Evolutionary conservation across 176 grass and related monocot genomes (phyloP), one percentile per base, ranked within the genome.

Genomic region (Phragmites australis): DNA sequence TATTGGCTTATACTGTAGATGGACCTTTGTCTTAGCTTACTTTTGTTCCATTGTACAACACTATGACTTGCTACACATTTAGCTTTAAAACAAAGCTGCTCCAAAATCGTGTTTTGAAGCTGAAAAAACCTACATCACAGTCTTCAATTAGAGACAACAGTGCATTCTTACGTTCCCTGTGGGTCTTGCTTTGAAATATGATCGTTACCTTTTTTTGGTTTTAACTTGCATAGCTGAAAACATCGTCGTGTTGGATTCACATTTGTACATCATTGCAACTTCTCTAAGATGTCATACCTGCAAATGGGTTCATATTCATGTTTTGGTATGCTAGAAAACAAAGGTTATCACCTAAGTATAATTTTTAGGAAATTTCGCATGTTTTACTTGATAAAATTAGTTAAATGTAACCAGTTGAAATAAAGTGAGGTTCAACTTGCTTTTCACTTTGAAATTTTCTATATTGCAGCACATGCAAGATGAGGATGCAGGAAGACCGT

Each of bases 401-500:
- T 30, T 62, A 50, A 61, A n/a, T 21, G 23, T 22, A 16, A 41
- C 8, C 18, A 12, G 22, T 27, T 64, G n/a, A 74, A 81, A 70
- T 46, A 16, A 71, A 46, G 8, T 22, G 53, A 7, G 34, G 18
- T 12, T 82, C 30, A 62, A 73, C 14, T 50, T 41, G 43, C 14
- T 63, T 55, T 68, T 82, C 61, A 62, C 23, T 23, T 76, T 68
- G 7, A 12, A 31, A 31, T 37, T 75, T 75, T 46, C 0, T 65
- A 19, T 30, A 30, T 65, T 53, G n/a, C 37, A 66, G 81, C 81
- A 83, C 18, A 74, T 83, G 81, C 81, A 83, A 83, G 81, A 83
- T 43, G 81, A 75, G 58, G 81, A 83, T 75, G 81, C 81, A 6
- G 81, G 59, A 45, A 75, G 81, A 83, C 70, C 70, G 2, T 40